Conservation (phyloP, 768 basidiomycete species). For the Phylloporus sp. region DNA sequence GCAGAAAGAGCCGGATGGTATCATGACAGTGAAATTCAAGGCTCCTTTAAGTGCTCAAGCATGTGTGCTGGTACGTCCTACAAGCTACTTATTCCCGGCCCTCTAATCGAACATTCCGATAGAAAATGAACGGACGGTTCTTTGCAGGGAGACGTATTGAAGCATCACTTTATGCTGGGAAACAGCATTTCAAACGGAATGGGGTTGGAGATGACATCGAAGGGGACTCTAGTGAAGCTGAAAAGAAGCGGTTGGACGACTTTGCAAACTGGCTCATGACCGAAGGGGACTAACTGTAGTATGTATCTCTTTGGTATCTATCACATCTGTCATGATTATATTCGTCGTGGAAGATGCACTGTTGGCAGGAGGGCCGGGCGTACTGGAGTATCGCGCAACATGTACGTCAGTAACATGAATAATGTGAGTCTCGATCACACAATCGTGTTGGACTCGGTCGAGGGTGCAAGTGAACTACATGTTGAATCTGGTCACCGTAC, state of each 20-base stretch:
- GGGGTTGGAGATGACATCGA: conserved; percentile 62
- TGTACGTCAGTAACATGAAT: no score
- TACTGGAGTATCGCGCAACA: no score
- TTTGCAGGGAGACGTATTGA: conserved; percentile 83
- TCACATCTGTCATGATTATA: background rate
- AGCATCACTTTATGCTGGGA: conserved; percentile 78
- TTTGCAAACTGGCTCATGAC: conserved; percentile 86
- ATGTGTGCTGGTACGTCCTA: conserved; percentile 68
- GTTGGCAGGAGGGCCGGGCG: no score
- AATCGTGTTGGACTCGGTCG: background rate
- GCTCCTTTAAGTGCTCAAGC: conserved; percentile 92
- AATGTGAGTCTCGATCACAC: no score
- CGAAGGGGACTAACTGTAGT: conserved; percentile 57
- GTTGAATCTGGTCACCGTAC: background rate
- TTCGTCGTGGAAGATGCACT: background rate
- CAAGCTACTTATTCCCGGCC: background rate
- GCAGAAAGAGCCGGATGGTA: conserved; percentile 87
- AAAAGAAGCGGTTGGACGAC: conserved; percentile 81
- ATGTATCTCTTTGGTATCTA: conserved; percentile 1
- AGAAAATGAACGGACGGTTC: conserved; percentile 95
- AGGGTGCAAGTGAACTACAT: background rate
- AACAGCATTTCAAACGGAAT: conserved; percentile 75
- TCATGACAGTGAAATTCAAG: conserved; percentile 96
- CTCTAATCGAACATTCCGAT: background rate
- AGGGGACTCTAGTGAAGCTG: conserved; percentile 66